Evolutionary conservation across 306 rosid genomes (phyloP), one percentile per base, ranked within the genome.

Genomic region (Adenanthera pavonina): DNA sequence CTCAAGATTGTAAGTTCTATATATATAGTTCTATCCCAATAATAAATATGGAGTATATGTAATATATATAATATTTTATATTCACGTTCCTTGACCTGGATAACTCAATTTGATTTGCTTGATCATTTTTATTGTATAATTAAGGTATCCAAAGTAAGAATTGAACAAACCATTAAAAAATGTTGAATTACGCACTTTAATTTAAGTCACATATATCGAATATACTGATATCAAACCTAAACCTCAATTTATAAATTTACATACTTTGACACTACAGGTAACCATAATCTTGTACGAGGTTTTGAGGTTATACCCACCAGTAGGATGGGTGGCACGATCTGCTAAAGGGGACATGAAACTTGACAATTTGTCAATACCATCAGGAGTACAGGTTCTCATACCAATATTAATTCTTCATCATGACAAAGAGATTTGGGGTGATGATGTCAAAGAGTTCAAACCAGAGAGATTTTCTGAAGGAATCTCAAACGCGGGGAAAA

Each of bases 381-480:
- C 15, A 0, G 67, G 35, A 8, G 10, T 5, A 7, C 15, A 33
- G 30, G 17, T 59, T 59, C 36, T 3, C 14, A 59, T 59, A 7
- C 65, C 65, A 2, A 12, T 9, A 8, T 6, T 61, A 2, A 0
- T 61, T 3, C 30, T 74, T 7, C 86, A 84, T 49, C 80, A 57
- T 1, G 83, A 79, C 70, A 8, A 5, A 1, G 72, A 70, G 15
- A 8, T 74, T 0, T 84, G 83, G 83, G 83, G 83, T 0, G 38
- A 75, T 12, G 79, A 83, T 10, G 86, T 66, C 2, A 13, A 78
- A 0, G 82, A 57, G 4, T 84, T 84, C 75, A 80, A 80, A 6
- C 82, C 82, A 40, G 75, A 76, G 12, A 80, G 84, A 74, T 85
- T 85, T 30, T 36, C 64, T 3, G 74, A 85, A 57, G 88, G 88